Conservation (phyloP, 2,329 filamentous ascomycete species). For the Fusarium keratoplasticum region DNA sequence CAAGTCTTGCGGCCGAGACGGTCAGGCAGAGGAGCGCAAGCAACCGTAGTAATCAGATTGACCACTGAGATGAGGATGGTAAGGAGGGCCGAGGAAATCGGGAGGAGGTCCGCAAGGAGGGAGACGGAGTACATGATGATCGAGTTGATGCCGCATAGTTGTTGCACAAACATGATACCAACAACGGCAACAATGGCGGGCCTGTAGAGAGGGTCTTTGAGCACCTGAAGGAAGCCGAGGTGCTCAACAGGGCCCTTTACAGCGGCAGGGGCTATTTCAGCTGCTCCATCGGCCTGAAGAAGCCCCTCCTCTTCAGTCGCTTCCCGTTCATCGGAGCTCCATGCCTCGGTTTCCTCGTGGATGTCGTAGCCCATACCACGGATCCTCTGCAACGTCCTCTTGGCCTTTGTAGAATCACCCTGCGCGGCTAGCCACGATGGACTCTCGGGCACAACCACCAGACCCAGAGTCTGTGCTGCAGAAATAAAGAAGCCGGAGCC, state of each 20-base stretch:
- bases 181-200: constrained; percentile 85
- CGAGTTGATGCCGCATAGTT: constrained; percentile 94
- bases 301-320: constrained; percentile 78
- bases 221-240: constrained; percentile 73
- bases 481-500: constrained; percentile 78
- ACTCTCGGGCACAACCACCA: constrained; percentile 86
- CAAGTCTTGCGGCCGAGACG: constrained; percentile 88
- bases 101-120: constrained; percentile 83
- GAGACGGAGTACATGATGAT: constrained; percentile 99
- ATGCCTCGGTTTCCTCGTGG: constrained; percentile 76
- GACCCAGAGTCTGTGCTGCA: constrained; percentile 72
- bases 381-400: constrained; percentile 77
- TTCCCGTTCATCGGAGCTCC: constrained; percentile 60
- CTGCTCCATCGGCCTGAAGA: constrained; percentile 55
- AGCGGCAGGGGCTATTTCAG: constrained; percentile 32
- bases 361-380: constrained; percentile 77
- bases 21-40: constrained; percentile 87
- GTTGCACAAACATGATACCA: constrained; percentile 92
- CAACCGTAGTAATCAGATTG: constrained; percentile 85
- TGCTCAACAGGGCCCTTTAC: constrained; percentile 48
- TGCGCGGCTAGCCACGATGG: constrained; percentile 86
- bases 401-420: constrained; percentile 71
- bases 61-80: constrained; percentile 89
- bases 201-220: constrained; percentile 74
- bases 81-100: constrained; percentile 82